Evolutionary conservation across 2,329 filamentous ascomycete species (phyloP).

Genomic region (Hypoxylon sp.): DNA sequence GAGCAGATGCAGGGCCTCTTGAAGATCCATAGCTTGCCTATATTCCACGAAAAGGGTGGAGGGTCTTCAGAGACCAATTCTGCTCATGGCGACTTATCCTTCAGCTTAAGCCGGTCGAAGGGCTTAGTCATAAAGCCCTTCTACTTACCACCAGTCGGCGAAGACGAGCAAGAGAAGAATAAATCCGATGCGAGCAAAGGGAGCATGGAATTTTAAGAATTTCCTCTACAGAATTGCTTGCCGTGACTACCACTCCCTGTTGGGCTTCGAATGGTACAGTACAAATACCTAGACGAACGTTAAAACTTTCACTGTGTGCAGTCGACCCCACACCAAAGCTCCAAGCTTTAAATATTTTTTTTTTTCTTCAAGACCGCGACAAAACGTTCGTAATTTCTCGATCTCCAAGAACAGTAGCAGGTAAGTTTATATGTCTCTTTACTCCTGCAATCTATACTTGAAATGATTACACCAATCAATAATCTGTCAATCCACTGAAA

Average conservation of each 20-base stretch:
- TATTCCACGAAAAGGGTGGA: conserved; percentile 88
- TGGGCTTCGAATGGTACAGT: conserved; percentile 11
- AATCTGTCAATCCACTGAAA: conserved; percentile 82
- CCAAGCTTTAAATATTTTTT: conserved; percentile 26
- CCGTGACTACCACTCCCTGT: not conserved
- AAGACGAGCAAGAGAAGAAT: conserved; percentile 61
- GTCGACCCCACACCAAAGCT: conserved; percentile 18
- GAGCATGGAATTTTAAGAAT: conserved; percentile 76
- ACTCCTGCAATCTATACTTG: not conserved
- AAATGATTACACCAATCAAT: conserved; percentile 70
- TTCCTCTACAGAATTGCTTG: no score
- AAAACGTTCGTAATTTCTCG: conserved; percentile 17
- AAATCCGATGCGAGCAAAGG: conserved; percentile 66
- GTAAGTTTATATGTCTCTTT: conserved; percentile 36
- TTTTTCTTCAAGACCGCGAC: conserved; percentile 28
- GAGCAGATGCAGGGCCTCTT: conserved; percentile 88
- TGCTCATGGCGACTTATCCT: conserved; percentile 85
- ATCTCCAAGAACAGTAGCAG: conserved; percentile 30
- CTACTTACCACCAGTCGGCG: conserved; percentile 85
- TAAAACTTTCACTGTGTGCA: no score
- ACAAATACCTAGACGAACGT: no score
- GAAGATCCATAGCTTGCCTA: conserved; percentile 80
- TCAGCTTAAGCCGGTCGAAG: conserved; percentile 80
- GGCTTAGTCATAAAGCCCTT: conserved; percentile 89
- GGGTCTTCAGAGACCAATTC: conserved; percentile 73